A percentile compares a stretch with the other conserved stretches of the same genome.
Evolutionary conservation across 2,329 filamentous ascomycete genomes (phyloP).

Genomic region (Orbilia oligospora): DNA sequence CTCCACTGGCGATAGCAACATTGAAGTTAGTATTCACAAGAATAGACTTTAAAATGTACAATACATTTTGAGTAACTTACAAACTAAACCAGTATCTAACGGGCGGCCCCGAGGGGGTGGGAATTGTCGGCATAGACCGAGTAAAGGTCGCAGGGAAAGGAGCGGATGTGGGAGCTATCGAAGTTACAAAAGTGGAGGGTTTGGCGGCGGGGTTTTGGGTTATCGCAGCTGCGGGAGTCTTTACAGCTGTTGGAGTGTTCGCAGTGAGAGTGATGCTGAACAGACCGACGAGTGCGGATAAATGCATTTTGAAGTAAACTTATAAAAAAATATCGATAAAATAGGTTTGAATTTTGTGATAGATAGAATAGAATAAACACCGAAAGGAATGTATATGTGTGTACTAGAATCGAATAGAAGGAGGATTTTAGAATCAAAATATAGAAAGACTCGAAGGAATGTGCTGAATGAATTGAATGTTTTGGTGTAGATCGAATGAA

Average conservation of each 20-base stretch:
- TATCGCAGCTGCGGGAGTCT: neutral
- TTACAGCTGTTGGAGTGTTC: neutral
- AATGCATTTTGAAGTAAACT: neutral
- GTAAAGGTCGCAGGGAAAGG: neutral
- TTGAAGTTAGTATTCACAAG: neutral
- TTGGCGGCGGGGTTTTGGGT: neutral
- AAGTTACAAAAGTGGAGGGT: slow-evolving; percentile 7
- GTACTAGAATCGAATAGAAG: too few relatives aligned
- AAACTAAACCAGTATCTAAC: slow-evolving; percentile 20
- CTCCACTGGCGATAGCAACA: neutral
- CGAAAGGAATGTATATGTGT: too few relatives aligned
- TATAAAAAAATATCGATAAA: too few relatives aligned
- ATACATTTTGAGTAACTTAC: neutral
- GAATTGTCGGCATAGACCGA: neutral
- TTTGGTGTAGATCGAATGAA: neutral
- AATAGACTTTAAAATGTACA: neutral
- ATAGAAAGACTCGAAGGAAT: neutral
- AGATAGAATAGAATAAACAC: too few relatives aligned
- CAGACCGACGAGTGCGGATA: neutral
- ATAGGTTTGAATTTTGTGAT: too few relatives aligned
- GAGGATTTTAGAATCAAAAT: neutral
- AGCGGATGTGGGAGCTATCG: neutral
- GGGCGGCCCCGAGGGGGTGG: neutral
- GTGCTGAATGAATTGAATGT: neutral
- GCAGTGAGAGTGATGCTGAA: neutral